phyloP scores from a whole-genome alignment of 2,329 filamentous ascomycete genomes.

The Botryotinia globosa region DNA sequence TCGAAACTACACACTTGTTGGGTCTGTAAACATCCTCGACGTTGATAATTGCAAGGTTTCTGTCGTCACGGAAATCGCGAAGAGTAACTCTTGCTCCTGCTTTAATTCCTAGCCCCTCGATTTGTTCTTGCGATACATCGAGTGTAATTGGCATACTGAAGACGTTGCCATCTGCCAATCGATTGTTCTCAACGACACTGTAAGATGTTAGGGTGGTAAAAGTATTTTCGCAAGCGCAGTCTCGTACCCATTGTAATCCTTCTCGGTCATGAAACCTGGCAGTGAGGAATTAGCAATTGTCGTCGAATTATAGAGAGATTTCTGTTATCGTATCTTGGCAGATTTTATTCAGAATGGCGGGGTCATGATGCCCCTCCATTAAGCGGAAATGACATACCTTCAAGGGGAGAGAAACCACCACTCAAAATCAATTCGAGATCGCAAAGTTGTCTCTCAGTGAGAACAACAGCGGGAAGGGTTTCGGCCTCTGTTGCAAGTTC shows the following conservation, averaged over 20 bases:
- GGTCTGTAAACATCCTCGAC: conserved; percentile 94
- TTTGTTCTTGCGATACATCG: conserved; percentile 72
- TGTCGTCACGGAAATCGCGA: conserved; percentile 93
- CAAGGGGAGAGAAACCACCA: conserved; percentile 94
- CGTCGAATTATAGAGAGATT: conserved; percentile 3
- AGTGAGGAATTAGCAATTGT: conserved; percentile 32
- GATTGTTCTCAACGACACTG: conserved; percentile 85
- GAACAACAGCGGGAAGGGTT: conserved; percentile 75
- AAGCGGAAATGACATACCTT: conserved; percentile 60
- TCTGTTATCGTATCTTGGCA: background rate
- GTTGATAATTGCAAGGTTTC: conserved; percentile 91
- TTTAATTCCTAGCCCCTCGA: conserved; percentile 74
- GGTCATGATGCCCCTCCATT: conserved; percentile 32
- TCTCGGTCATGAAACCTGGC: conserved; percentile 91
- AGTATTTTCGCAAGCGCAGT: conserved; percentile 5
- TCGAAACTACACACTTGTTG: conserved; percentile 68
- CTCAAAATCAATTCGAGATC: conserved; percentile 97
- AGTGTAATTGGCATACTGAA: conserved; percentile 98
- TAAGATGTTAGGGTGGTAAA: conserved; percentile 36
- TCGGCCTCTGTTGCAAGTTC: conserved; percentile 84
- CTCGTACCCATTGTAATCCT: conserved; percentile 88
- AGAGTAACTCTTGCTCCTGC: conserved; percentile 79
- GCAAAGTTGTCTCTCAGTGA: conserved; percentile 93
- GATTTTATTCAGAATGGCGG: conserved; percentile 24
- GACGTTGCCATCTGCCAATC: conserved; percentile 82